These are phyloP conservation scores for Calonectria fujianensis DNA, from an alignment of 2,329 filamentous ascomycete species.

Conservation along the genomic window DNA sequence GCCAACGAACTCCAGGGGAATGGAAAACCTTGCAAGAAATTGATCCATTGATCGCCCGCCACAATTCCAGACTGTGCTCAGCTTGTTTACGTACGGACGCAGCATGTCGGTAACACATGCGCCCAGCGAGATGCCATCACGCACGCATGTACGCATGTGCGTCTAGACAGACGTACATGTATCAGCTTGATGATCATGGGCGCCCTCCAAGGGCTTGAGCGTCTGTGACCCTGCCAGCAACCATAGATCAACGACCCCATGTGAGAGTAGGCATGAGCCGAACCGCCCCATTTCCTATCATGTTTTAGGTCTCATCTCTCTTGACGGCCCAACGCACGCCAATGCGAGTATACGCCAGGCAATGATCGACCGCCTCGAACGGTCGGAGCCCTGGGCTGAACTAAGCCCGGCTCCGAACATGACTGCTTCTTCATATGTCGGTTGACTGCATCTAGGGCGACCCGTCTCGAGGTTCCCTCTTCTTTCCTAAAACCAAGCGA, in stretches of 20 bases:
- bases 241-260: constrained; percentile 12
- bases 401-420: constrained; percentile 20
- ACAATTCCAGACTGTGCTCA: constrained; percentile 47
- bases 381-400: constrained; percentile 25
- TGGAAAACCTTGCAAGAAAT: constrained; percentile 39
- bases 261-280: constrained; percentile 21
- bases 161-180: constrained; percentile 6
- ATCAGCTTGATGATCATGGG: constrained; percentile 12
- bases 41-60: constrained; percentile 49
- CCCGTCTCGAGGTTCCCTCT: constrained; percentile 22
- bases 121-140: constrained; percentile 18
- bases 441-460: constrained; percentile 7
- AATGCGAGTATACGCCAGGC: constrained; percentile 24
- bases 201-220: constrained; percentile 17
- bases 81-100: constrained; percentile 19
- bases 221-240: constrained; percentile 28
- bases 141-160: background rate
- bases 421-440: constrained; percentile 20
- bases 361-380: constrained; percentile 36
- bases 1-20: constrained; percentile 52
- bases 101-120: constrained; percentile 4
- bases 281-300: constrained; percentile 22
- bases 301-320: constrained; percentile 20
- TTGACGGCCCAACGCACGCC: constrained; percentile 23
- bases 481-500: constrained; percentile 4